Evolutionary conservation across 225 moss, liverwort and hornwort species (phyloP), one percentile per base, ranked within the genome.

Genomic region (Rhytidiadelphus loreus): DNA sequence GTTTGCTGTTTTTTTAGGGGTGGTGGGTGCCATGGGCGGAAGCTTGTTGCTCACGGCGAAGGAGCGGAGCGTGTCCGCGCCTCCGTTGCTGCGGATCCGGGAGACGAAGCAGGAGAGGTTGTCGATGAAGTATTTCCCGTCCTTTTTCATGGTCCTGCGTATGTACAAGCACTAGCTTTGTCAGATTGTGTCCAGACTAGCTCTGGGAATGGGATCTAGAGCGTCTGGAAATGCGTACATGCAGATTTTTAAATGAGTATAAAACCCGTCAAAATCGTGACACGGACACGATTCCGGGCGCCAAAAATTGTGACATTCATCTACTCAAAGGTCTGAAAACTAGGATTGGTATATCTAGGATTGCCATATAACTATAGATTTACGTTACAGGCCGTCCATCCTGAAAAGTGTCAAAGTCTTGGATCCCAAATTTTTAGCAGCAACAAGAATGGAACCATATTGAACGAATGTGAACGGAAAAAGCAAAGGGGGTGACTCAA

Each of bases 121-220:
- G 32, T 94, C 94, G 35, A 92, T 64, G 81, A 92, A 94, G 87
- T 91, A 87, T 53, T 92, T 92, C 39, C 83, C 74, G 87, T 94
- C 92, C 63, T 94, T 94, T 88, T 92, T 94, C 94, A 92, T 94
- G 81, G 81, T 85, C 89, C 94, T 94, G 88, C n/a, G 19, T 13
- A 52, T 35, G 68, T 43, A 43, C 64, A 86, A 53, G 41, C 22
- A 53, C 64, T 33, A 6, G 41, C 76, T 62, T 41, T 35, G 39
- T 71, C 12, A 87, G 80, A 89, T 62, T 63, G 58, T 28, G 71
- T 44, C 23, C 13, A 26, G 33, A 25, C 8, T 23, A 37, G 55
- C 77, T 71, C 23, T 22, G 44, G 57, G 43, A 71, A 17, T 41
- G 59, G 28, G 41, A 24, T 84, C 56, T 43, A 41, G 70, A 69